Base-by-base conservation (phyloP, 1,284 basidiomycete species). In the Pterulicium gracile region DNA sequence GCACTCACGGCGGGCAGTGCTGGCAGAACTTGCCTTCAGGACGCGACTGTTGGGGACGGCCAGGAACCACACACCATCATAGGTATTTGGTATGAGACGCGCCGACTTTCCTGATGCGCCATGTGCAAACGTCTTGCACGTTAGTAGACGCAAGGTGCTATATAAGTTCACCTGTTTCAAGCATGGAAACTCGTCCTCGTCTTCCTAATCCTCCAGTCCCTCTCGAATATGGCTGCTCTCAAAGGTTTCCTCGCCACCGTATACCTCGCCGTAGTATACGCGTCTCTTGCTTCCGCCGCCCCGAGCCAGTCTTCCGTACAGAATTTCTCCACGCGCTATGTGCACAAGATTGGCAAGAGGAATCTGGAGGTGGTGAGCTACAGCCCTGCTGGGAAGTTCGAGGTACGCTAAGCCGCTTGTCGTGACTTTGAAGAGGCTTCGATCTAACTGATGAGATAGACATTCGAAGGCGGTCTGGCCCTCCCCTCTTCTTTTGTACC, bases 391-490 rank as follows among this genome's bases (percentile, higher is more conserved):
- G 51, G 50, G 4, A 52, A 50, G 2, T 62, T 53, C 42, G 52
- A 58, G 52, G 61, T 61, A 21, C 7, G 53, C 15, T 22, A 24
- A 23, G 3, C 7, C 10, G 23, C 19, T n/a, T n/a, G n/a, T n/a
- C n/a, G n/a, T n/a, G n/a, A n/a, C n/a, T n/a, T n/a, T n/a, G n/a
- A n/a, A n/a, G n/a, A n/a, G 18, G 14, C 14, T 7, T n/a, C 14
- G 14, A 4, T 21, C 27, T n/a, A 15, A 39, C 15, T 47, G 24
- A 21, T 10, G 10, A 10, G 34, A 19, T 18, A 71, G 68, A 70
- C 67, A 13, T 75, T 69, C 51, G 70, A 64, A 36, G 54, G 54
- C 10, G 72, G 70, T 15, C 52, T 69, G 20, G 66, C 66, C 19
- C 61, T 64, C 47, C 61, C 66, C 1, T 51, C 63, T 57, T 45